Evolutionary conservation across 106 monocot species (phyloP).

Genomic region (Allium fistulosum): DNA sequence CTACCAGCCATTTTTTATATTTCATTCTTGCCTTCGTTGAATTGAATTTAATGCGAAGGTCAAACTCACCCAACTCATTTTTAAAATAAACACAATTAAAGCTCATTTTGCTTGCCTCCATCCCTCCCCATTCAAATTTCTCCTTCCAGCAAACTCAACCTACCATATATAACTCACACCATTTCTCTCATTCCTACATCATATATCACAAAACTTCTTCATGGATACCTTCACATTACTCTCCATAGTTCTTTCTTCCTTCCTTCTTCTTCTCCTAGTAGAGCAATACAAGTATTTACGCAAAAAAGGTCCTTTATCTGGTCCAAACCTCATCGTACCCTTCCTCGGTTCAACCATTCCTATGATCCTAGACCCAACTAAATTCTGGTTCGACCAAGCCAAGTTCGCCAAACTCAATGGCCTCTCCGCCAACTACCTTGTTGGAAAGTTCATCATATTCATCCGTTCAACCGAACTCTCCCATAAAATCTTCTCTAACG

Average conservation of each 20-base stretch:
- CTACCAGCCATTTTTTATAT: too few relatives aligned
- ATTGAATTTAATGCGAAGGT: too few relatives aligned
- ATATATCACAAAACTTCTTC: too few relatives aligned
- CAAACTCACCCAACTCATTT: too few relatives aligned
- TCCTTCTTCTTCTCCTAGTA: constrained; percentile 28
- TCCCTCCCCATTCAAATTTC: neutral
- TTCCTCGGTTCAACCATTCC: constrained; percentile 65
- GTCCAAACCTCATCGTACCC: constrained; percentile 61
- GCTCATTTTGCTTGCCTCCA: neutral
- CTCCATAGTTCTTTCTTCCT: constrained; percentile 17
- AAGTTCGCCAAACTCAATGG: constrained; percentile 32
- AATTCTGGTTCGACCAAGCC: constrained; percentile 68
- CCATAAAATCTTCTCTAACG: constrained; percentile 83
- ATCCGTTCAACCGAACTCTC: constrained; percentile 76
- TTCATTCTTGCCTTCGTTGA: too few relatives aligned
- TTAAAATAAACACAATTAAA: too few relatives aligned
- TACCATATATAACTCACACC: neutral
- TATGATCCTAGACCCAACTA: constrained; percentile 73
- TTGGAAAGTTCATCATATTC: constrained; percentile 89
- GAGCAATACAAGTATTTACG: constrained; percentile 75
- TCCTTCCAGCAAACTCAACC: neutral
- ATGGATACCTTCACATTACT: neutral
- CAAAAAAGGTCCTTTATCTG: constrained; percentile 71
- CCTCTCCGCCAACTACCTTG: constrained; percentile 67
- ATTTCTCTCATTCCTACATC: too few relatives aligned